phyloP scores from a whole-genome alignment of 129 eudicot genomes.

The Kitagawia praeruptora region DNA sequence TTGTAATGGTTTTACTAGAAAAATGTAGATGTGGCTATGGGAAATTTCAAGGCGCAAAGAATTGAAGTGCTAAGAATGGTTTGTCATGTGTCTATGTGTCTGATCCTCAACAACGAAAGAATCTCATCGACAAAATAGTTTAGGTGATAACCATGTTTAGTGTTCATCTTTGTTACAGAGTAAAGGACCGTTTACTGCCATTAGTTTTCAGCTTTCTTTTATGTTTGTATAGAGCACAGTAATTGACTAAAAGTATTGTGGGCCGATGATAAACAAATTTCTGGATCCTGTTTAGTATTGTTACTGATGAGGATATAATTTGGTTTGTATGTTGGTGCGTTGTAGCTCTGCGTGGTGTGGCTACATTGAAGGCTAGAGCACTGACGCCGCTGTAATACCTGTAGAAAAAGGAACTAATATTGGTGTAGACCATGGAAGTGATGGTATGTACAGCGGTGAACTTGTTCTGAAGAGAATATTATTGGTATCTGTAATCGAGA shows the following conservation, averaged over 20 bases:
- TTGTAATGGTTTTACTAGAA: no score
- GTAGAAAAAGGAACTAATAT: constrained; percentile 54
- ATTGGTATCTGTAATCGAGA: constrained; percentile 88
- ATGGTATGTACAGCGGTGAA: constrained; percentile 68
- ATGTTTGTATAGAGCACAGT: background rate
- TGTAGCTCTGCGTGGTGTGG: constrained; percentile 91
- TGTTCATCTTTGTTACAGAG: no score
- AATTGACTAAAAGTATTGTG: background rate
- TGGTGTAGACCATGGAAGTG: constrained; percentile 37
- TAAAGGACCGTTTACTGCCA: no score
- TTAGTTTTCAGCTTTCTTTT: background rate
- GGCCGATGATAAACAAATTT: background rate
- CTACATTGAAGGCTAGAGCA: constrained; percentile 83
- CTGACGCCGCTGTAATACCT: constrained; percentile 71
- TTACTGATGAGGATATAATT: background rate
- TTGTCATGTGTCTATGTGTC: no score
- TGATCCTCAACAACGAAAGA: no score
- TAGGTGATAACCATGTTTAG: no score
- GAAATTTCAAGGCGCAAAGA: no score
- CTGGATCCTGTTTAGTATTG: background rate
- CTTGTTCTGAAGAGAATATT: constrained; percentile 80
- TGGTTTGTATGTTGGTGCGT: background rate
- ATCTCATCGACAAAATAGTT: no score
- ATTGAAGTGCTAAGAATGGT: no score
- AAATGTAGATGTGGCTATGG: no score